Evolutionary conservation across 139 green algal genomes (phyloP), one percentile per base, ranked within the genome.

Genomic region (Astrephomene gubernaculifera): DNA sequence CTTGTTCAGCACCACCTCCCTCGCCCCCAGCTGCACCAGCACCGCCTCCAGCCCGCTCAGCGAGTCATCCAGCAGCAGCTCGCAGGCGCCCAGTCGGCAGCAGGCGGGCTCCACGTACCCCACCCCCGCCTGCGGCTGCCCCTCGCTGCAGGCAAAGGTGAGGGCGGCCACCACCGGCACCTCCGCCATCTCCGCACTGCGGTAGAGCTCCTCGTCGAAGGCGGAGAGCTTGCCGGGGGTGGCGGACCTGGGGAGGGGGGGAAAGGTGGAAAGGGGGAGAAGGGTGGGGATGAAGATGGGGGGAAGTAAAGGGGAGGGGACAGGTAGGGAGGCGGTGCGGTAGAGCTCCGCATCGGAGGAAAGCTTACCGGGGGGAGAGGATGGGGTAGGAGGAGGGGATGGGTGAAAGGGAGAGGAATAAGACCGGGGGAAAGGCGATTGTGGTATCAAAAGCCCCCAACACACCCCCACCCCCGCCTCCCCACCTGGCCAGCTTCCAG

Each of bases 161-260:
- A 85, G 43, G 21, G 93, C 93, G 52, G 95, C 91, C 36, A 96
- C 80, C 24, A 97, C 57, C 1, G 95, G 95, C 45, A 90, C 87
- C 35, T 98, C 95, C 41, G 83, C 64, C 61, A 94, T 91, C 57
- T 93, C 92, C 8, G 44, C 88, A 35, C 67, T 88, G 2, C 85
- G 82, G 85, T 95, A 97, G n/a, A 99, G 89, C 74, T 97, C 96
- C 24, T 97, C 96, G 70, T 98, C 95, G 83, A 99, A 98, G 25
- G 91, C 91, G 1, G 53, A 83, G 76, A 98, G 90, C 35, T 93
- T 90, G 3, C 94, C 95, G 27, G 96, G 96, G 0, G 94, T 96
- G 0, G 89, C 96, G 14, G 84, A 86, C 75, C 92, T 96, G 90
- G 54, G 85, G 6, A 5, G 22, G 19, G 29, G 5, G 39, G 22